phyloP scores from a whole-genome alignment of 73 alveolate genomes.

The Paramecium tetraurelia region DNA sequence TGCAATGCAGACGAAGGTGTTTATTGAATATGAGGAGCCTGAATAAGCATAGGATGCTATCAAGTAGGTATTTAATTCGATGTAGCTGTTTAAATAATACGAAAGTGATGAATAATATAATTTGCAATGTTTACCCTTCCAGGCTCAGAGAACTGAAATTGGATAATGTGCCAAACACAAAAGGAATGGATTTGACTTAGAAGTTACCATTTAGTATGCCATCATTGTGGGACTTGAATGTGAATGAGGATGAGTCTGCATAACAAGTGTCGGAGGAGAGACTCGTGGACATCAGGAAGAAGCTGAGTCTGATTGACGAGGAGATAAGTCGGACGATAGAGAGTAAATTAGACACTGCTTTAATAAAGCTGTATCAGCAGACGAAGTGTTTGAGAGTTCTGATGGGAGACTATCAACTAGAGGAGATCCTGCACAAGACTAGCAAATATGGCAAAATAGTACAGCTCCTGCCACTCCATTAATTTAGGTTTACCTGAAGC shows the following conservation, averaged over 20 bases:
- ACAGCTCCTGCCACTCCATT: not conserved
- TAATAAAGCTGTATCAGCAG: not conserved
- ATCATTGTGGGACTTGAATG: not conserved
- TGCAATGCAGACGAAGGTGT: not conserved
- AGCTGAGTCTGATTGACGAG: not conserved
- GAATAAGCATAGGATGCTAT: not conserved
- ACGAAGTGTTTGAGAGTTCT: not conserved
- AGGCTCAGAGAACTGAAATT: not conserved
- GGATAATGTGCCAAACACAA: not conserved
- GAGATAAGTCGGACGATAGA: not conserved
- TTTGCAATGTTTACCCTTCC: slow-evolving; percentile 3
- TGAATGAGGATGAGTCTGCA: not conserved
- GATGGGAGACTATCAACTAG: not conserved
- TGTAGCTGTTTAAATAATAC: not conserved
- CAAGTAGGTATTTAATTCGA: not conserved
- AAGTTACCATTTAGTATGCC: not conserved
- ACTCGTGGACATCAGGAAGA: not conserved
- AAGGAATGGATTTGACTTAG: slow-evolving; percentile 5
- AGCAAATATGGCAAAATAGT: not conserved
- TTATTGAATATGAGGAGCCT: slow-evolving; percentile 4
- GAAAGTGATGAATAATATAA: not conserved
- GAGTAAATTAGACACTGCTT: not conserved
- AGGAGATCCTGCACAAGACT: not conserved
- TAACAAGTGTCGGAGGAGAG: not conserved
- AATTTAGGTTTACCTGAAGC: not conserved